These are phyloP conservation scores for Heliosperma pusillum DNA, from an alignment of 148 eudicot genomes.

Conservation along the genomic window DNA sequence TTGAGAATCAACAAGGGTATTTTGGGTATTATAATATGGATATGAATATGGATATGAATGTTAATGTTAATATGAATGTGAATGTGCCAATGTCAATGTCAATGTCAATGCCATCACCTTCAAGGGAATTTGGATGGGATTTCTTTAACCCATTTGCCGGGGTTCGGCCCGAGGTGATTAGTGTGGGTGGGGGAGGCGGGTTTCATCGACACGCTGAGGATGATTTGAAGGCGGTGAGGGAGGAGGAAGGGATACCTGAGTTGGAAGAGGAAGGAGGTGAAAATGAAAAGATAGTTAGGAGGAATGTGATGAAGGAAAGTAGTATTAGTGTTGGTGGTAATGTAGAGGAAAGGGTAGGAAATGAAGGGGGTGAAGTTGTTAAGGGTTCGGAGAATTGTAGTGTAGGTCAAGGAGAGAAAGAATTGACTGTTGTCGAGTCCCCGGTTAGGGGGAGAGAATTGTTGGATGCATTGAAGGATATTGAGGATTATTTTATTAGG, in stretches of 20 bases:
- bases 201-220: slow-evolving; percentile 51
- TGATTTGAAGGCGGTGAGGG: slow-evolving; percentile 68
- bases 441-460: slow-evolving; percentile 70
- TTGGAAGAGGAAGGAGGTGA: slow-evolving; percentile 61
- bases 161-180: slow-evolving; percentile 42
- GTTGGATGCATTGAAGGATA: slow-evolving; percentile 79
- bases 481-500: slow-evolving; percentile 78
- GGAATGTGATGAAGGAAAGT: slow-evolving; percentile 10
- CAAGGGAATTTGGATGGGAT: slow-evolving; percentile 91
- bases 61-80: slow-evolving; percentile 11
- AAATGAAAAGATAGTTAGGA: slow-evolving; percentile 8
- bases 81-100: too few species aligned
- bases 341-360: slow-evolving; percentile 20
- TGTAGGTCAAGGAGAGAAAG: slow-evolving; percentile 43
- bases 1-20: slow-evolving; percentile 7
- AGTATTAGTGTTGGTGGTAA: background rate
- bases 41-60: slow-evolving; percentile 7
- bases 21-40: slow-evolving; percentile 65
- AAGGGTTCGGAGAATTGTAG: slow-evolving; percentile 33
- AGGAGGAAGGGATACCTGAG: slow-evolving; percentile 76
- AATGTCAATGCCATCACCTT: slow-evolving; percentile 50
- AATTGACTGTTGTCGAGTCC: slow-evolving; percentile 55
- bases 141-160: slow-evolving; percentile 79
- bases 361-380: slow-evolving; percentile 37
- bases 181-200: slow-evolving; percentile 25